Base-by-base conservation (phyloP, 495 filamentous ascomycete genomes). In the Bacidia gigantensis region DNA sequence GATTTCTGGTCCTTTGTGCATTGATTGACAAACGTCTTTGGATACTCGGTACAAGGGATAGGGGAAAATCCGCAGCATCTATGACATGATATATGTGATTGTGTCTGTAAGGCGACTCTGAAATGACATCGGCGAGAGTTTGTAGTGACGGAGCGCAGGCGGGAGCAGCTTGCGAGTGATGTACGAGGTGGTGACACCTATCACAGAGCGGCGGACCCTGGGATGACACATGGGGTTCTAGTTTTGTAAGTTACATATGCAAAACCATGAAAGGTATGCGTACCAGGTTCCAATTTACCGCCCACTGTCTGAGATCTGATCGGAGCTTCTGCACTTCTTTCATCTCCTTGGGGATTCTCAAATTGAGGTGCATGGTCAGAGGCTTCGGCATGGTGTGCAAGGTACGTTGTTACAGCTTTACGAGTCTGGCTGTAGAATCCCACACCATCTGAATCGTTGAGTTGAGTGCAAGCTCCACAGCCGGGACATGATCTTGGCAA, bases 81-180 rank as follows among this genome's bases (percentile, higher is more conserved):
- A 97, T 61, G n/a, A 99, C 74, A 64, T 96, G 89, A 64, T 96
- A 99, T 50, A 99, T 77, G 58, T 94, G 89, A 62, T 97, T 97
- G 56, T 82, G 70, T 60, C 82, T 86, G 64, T 92, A 76, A 0
- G 87, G 87, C 0, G 90, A 89, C 56, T 90, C 84, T 18, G 78
- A 72, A 22, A 99, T 81, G n/a, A 83, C 93, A 23, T 84, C 79
- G 24, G 77, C 72, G 24, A 99, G 79, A 0, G 86, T 80, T 20
- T 86, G 70, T 46, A 95, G 69, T 5, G 82, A 77, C 0, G 92
- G 92, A 58, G 94, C 86, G 23, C 74, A 65, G 38, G 89, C 84
- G 12, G 85, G 74, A 9, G 76, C 69, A 3, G 81, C 87, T 17
- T 70, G 67, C 39, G 79, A 76, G 57, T 97, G 81, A 60, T 96